Evolutionary conservation across 2,329 filamentous ascomycete genomes (phyloP), one percentile per base, ranked within the genome.

Genomic region (Fusarium odoratissimum): DNA sequence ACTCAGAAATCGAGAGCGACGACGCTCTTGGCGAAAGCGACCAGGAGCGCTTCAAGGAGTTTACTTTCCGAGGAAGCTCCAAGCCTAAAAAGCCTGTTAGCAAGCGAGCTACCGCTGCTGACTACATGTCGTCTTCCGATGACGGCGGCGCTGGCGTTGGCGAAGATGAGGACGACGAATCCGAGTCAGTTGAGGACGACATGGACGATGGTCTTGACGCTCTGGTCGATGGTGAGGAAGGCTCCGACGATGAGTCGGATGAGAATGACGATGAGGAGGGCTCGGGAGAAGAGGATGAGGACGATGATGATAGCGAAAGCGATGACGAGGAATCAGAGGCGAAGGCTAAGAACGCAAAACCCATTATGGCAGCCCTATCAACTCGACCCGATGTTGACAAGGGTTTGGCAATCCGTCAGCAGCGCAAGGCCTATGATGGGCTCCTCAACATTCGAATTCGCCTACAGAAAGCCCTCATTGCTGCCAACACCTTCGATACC

Each of bases 381-480:
- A 81, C 74, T 51, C 74, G 76, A 49, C 66, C 75, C 30, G 96
- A 98, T 79, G 90, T 92, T 8, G 90, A 91, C 45, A 98, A 98
- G 82, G 96, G 96, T 17, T 84, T 89, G 60, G 95, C 95, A 0
- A 93, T 99, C 41, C 95, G 95, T 76, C 86, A 91, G 64, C 96
- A 99, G 83, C 91, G 95, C 57, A 92, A 91, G 69, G 90, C 92
- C 1, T 99, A 97, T 78, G 95, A 98, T 75, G 90, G 93, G 1
- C 89, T 98, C 2, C 88, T 99, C 37, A 97, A 97, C 82, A 89
- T 95, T 19, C 91, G 96, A 25, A 98, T 99, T 78, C 93, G 95
- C 68, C 84, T 99, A 23, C 97, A 99, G 81, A 98, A 98, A 81
- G 94, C 93, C 4, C 84, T 99, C 19, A 89, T 96, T 21, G 91